Base-by-base conservation (phyloP, 805 yeast species). In the Candida sphagnicola region DNA sequence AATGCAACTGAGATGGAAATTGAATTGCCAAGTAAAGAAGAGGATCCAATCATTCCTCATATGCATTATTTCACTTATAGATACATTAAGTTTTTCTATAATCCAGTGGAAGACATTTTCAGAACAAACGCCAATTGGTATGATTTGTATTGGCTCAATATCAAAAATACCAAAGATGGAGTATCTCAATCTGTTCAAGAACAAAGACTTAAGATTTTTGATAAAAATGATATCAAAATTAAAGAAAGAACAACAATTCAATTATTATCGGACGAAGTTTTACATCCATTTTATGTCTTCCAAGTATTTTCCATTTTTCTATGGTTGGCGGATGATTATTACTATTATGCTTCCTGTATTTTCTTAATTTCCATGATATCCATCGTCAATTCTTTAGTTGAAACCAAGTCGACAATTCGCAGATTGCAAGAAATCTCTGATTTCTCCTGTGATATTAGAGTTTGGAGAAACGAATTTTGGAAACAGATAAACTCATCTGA, bases 251-350 rank as follows among this genome's bases (percentile, higher is more conserved):
- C 90, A 1, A 65, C 78, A 1, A 24, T 65, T 0, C 78, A 80
- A 54, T 70, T 93, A 32, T 67, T 93, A 25, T 67, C 84, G 18
- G 95, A 88, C 53, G 99, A 93, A 58, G 87, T 89, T 0, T 64
- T 93, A 30, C 98, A 93, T 59, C 99, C 99, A 1, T 93, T 93
- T 57, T 93, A 93, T 58, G 75, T 95, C 31, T 93, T 93, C 58
- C 99, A 93, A 65, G 81, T 91, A 1, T 91, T 91, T 56, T 89
- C 97, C 3, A 85, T 93, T 40, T 65, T 90, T 23, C 67, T 93
- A 32, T 93, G 99, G 99, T 73, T 88, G 8, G 77, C 88, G 12
- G 99, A 93, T 59, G 83, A 85, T 50, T 93, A 95, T 61, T 85
- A 82, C 57, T 93, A 91, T 62, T 93, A 93, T 57, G 99, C 99